phyloP scores from a whole-genome alignment of 805 yeast species.

The Wickerhamiella spandovensis region DNA sequence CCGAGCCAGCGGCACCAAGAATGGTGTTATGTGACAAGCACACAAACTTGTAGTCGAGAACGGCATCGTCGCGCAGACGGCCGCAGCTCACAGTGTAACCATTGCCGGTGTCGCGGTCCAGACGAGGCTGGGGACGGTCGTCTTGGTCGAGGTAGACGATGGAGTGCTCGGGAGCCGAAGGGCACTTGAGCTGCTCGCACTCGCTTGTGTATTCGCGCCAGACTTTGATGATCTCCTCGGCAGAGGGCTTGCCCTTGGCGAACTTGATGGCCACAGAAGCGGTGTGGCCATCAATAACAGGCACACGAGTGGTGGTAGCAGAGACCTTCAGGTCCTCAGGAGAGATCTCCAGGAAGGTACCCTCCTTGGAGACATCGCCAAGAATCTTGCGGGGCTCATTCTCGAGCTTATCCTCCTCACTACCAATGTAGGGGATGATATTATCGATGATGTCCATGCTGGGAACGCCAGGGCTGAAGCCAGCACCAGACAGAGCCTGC shows the following conservation, averaged over 20 bases:
- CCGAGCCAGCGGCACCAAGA: constrained; percentile 98
- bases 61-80: constrained; percentile 83
- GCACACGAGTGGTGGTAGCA: constrained; percentile 94
- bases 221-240: constrained; percentile 62
- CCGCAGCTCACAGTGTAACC: constrained; percentile 95
- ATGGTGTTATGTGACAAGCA: constrained; percentile 95
- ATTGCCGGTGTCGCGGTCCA: constrained; percentile 87
- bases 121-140: constrained; percentile 95
- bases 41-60: constrained; percentile 90
- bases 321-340: constrained; percentile 61
- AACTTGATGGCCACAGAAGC: constrained; percentile 85
- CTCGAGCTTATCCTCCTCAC: constrained; percentile 97
- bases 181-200: constrained; percentile 65
- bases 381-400: constrained; percentile 96
- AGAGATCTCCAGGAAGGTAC: constrained; percentile 28
- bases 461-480: constrained; percentile 94
- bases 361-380: constrained; percentile 41
- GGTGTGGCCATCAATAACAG: constrained; percentile 96
- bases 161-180: constrained; percentile 85
- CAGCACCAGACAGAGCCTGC: constrained; percentile 98
- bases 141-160: constrained; percentile 82
- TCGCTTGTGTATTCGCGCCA: constrained; percentile 70
- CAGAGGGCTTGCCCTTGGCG: constrained; percentile 68
- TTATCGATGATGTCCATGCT: constrained; percentile 92
- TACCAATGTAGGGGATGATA: constrained; percentile 85